Conservation (phyloP, 805 yeast species). For the Saccharomyces eubayanus region DNA sequence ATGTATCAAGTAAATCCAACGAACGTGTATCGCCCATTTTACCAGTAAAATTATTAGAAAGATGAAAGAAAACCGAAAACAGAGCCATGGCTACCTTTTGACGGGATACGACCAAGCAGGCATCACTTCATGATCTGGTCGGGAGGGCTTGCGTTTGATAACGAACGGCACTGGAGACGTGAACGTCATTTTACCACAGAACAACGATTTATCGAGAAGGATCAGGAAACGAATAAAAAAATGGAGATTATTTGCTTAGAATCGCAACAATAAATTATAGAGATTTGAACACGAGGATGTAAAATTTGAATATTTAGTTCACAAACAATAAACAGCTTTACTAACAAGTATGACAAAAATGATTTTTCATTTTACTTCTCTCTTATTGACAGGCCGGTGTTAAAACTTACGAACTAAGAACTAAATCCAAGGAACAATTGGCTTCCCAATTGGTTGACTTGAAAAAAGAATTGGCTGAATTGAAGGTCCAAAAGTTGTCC, state of each 20-base stretch:
- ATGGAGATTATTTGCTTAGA: neutral
- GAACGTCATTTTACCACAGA: too few relatives aligned
- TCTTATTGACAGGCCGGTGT: slow-evolving; percentile 57
- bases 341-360: neutral
- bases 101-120: neutral
- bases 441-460: slow-evolving; percentile 89
- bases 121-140: neutral
- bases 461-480: slow-evolving; percentile 91
- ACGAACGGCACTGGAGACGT: too few relatives aligned
- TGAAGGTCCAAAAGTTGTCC: slow-evolving; percentile 92
- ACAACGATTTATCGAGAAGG: too few relatives aligned
- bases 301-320: neutral
- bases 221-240: neutral
- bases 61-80: neutral
- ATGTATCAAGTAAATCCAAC: neutral
- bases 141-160: neutral
- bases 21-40: neutral
- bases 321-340: neutral
- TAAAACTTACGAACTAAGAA: slow-evolving; percentile 93
- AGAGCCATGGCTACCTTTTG: neutral
- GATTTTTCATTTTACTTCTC: slow-evolving; percentile 8
- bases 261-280: neutral
- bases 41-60: neutral
- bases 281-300: too few relatives aligned
- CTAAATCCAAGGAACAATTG: slow-evolving; percentile 94